Evolutionary conservation across 208 protist genomes (phyloP), one percentile per base, ranked within the genome.

Genomic region (Angomonas desouzai): DNA sequence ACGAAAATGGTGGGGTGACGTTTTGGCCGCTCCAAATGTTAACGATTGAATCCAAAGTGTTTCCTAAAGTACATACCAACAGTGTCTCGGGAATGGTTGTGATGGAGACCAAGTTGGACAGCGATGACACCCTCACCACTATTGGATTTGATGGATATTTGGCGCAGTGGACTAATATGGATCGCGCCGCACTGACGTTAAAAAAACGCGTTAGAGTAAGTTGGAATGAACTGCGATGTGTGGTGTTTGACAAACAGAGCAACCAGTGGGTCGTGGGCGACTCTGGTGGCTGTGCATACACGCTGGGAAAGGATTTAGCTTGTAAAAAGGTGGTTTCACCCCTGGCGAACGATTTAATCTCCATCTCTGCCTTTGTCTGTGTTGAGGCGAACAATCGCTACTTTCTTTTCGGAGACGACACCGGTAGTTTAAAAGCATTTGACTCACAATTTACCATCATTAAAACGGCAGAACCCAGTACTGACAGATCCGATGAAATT

Each of bases 61-160:
- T 62, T 22, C 66, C 55, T 27, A 55, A 55, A 13, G 3, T 73
- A 20, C 79, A 86, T 59, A 29, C 18, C 27, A 86, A 86, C 66
- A 61, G 9, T 22, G 20, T 51, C 6, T 51, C 45, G 3, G 45
- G 45, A 6, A 13, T 51, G 10, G 20, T 23, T 6, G 18, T 51
- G 10, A 4, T 51, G 18, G 10, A 13, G 18, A 66, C 16, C 25
- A 36, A 16, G 22, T 27, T 34, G 27, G 55, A 57, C 16, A 34
- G 55, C 10, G 65, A 57, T 7, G 71, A 72, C 32, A 60, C 72
- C 16, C 51, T 87, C 30, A 65, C 74, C 10, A 81, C 83, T 11
- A 62, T 79, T n/a, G 71, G 71, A 22, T 90, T 78, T 59, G 83
- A 90, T 55, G 83, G 83, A 1, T 66, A 68, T 43, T 48, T 90